Evolutionary conservation across 495 filamentous ascomycete species (phyloP), one percentile per base, ranked within the genome.

Genomic region (Xylona heveae): DNA sequence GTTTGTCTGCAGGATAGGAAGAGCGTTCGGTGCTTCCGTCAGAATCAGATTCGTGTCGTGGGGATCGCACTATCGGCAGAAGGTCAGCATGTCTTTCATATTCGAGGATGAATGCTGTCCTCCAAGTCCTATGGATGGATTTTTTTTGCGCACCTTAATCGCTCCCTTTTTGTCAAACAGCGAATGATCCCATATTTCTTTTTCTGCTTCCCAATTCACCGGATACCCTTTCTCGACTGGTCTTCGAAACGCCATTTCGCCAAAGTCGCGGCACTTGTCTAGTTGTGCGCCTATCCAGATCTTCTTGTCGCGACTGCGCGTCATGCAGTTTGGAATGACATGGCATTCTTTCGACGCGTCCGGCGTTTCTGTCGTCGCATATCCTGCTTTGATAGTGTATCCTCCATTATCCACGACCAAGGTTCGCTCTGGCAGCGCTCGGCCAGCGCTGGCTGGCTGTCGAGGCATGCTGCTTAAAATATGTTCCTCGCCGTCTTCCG

Each of bases 181-280:
- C 19, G 78, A 68, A 42, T 71, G 68, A 42, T 94, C 83, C 88
- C 88, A 99, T 6, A 97, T 83, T 41, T 88, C 84, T 49, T 77
- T 83, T 58, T 99, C 71, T 0, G 74, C 76, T 48, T 95, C 90
- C 88, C 88, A 99, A 44, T 91, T 95, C 29, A 93, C 81, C 23
- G 92, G 60, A 47, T 77, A 94, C 19, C 88, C 88, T 52, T 88
- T 93, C 55, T 99, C 88, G 14, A 95, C 77, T 0, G 88, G 88
- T 8, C 88, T 67, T 22, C 83, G 68, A 43, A 93, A 92, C 9
- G 62, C 61, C 37, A 88, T 71, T 45, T 92, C 84, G 36, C 82
- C 83, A 59, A 83, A 93, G 48, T 95, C 84, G 30, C 58, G 71
- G 45, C 83, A 83, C 39, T 68, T 66, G 6, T 70, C 66, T n/a